Evolutionary conservation across 208 protist genomes (phyloP).

Genomic region (Acanthamoeba quina): DNA sequence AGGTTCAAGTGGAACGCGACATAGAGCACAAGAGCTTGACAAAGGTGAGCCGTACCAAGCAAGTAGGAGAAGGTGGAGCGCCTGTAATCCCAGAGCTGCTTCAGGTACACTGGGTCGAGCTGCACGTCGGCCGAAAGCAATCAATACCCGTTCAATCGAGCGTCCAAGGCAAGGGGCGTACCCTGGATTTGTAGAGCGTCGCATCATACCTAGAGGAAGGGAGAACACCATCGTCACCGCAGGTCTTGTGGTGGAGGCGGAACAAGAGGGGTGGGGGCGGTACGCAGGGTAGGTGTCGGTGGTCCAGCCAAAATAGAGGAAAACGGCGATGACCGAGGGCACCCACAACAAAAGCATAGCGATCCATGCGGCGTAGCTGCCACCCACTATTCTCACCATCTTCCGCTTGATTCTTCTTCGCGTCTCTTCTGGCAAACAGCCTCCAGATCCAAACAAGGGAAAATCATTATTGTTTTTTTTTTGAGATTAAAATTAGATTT

Average conservation of each 20-base stretch:
- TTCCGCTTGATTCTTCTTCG: neutral
- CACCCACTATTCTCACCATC: conserved; percentile 20
- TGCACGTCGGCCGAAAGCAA: neutral
- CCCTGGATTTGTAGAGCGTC: neutral
- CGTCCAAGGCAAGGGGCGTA: neutral
- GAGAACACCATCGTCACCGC: neutral
- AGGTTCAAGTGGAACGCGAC: neutral
- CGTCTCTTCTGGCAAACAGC: neutral
- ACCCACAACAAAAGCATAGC: conserved; percentile 46
- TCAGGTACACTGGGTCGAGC: conserved; percentile 1
- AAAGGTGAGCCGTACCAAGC: neutral
- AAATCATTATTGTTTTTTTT: neutral
- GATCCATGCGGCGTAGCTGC: conserved; percentile 47
- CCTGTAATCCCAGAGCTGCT: conserved; percentile 31
- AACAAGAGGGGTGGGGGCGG: neutral
- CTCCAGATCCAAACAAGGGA: neutral
- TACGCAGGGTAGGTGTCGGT: conserved; percentile 3
- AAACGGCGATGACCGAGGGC: conserved; percentile 18
- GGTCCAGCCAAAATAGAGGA: conserved; percentile 62
- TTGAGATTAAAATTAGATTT: too few relatives aligned
- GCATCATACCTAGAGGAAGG: neutral
- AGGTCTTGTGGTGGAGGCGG: neutral
- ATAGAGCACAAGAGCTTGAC: neutral
- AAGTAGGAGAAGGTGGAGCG: conserved; percentile 40
- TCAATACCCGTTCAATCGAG: neutral